Base-by-base conservation (phyloP, 345 rosid species). In the Hibiscus syriacus region DNA sequence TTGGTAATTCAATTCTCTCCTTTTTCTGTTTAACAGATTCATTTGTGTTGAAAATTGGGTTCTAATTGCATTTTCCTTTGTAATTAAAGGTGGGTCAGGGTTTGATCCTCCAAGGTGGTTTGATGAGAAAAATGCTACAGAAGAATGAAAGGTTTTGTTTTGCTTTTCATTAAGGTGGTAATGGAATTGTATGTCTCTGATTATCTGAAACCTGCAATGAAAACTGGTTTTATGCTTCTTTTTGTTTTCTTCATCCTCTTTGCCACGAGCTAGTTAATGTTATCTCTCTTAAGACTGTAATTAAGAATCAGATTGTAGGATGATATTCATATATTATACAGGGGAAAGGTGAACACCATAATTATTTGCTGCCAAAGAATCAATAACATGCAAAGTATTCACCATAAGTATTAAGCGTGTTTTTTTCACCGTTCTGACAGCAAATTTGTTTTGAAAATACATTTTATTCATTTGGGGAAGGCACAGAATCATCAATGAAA, bases 81-180 rank as follows among this genome's bases (percentile, higher is more conserved):
- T 39, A 3, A 22, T 66, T 64, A 29, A 34, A 87, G 93, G 90
- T 73, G 93, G 98, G 3, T 84, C 90, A 72, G 93, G 97, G 23
- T 92, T 80, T 30, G 95, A 90, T 82, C 92, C 95, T 84, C 95
- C 95, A 0, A 76, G 97, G 68, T 90, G 97, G 98, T 86, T 92
- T 70, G 85, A 81, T 65, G 97, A 92, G 81, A 68, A 71, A 72
- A 68, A 72, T n/a, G 85, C 82, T 6, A 66, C 64, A 60, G 77
- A 79, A 66, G 83, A 72, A 64, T 77, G 81, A 86, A 9, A 26
- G 25, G 17, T 25, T 68, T 13, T 6, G 5, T 38, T 63, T 49
- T 41, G 5, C 17, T 12, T 48, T 64, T 29, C 7, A 34, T 34
- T 34, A 34, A 34, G 38, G 5, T n/a, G n/a, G n/a, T n/a, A n/a